A percentile compares a stretch with the other conserved stretches of the same genome.
Conservation (phyloP, 108 stramenopile species). For the Skeletonema tropicum region DNA sequence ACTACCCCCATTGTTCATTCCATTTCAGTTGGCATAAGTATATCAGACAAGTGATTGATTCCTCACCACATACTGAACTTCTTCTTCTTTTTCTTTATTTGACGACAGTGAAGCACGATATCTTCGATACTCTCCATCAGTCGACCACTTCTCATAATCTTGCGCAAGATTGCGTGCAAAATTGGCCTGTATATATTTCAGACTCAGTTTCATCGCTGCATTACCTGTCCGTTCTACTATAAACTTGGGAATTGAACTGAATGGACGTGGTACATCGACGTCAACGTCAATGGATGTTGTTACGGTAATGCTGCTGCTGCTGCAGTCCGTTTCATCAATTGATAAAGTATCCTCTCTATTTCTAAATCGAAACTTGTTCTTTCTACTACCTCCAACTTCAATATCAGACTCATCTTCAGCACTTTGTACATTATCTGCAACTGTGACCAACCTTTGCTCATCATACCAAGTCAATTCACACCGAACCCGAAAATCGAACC, state of each 20-base stretch:
- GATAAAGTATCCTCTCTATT: too few relatives aligned
- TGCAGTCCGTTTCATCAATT: constrained; percentile 1
- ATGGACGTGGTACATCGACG: constrained; percentile 47
- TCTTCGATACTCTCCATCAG: constrained; percentile 33
- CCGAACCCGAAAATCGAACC: constrained; percentile 38
- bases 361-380: too few relatives aligned
- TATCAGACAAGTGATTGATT: too few relatives aligned
- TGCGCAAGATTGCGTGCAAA: constrained; percentile 41
- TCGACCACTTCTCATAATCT: constrained; percentile 48
- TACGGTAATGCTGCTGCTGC: constrained; percentile 15
- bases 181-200: constrained; percentile 36
- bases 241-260: constrained; percentile 41
- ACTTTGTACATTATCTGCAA: neutral
- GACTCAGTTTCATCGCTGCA: constrained; percentile 42
- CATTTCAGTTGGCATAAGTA: too few relatives aligned
- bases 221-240: constrained; percentile 37
- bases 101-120: constrained; percentile 37
- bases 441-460: neutral
- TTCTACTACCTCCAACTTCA: too few relatives aligned
- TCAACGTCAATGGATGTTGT: constrained; percentile 43
- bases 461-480: constrained; percentile 43
- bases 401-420: neutral
- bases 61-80: too few relatives aligned
- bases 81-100: constrained; percentile 1
- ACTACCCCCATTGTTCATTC: too few relatives aligned